phyloP scores from a whole-genome alignment of 768 basidiomycete genomes.

The Mrakia blollopis region DNA sequence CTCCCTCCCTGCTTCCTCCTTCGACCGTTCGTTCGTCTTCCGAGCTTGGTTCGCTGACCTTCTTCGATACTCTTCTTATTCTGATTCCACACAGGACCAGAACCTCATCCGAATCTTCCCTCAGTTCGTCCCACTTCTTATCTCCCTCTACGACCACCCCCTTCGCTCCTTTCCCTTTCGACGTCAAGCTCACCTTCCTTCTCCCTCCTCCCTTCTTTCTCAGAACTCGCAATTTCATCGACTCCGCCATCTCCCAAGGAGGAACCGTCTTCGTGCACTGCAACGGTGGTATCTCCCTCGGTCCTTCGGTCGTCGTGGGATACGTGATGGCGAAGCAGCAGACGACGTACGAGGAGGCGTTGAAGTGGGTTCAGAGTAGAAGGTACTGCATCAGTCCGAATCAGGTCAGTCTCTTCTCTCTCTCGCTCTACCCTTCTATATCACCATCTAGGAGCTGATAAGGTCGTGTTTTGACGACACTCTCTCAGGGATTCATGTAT shows the following conservation, averaged over 20 bases:
- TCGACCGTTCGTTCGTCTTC: neutral
- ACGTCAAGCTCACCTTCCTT: neutral
- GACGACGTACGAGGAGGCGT: slow-evolving; percentile 78
- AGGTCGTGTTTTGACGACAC: too few relatives aligned
- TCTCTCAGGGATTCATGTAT: slow-evolving; percentile 60
- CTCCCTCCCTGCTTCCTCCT: neutral
- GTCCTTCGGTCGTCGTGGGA: slow-evolving; percentile 86
- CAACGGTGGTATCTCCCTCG: slow-evolving; percentile 86
- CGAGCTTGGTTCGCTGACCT: too few relatives aligned
- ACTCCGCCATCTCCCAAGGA: slow-evolving; percentile 58
- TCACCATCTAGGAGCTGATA: neutral
- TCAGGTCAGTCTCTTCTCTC: slow-evolving; percentile 48
- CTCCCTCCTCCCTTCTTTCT: neutral
- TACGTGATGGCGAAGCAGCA: slow-evolving; percentile 83
- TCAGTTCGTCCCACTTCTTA: slow-evolving; percentile 51
- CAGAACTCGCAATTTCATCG: slow-evolving; percentile 50
- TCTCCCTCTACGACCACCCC: too few relatives aligned
- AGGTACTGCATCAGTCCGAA: slow-evolving; percentile 92
- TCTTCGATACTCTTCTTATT: neutral
- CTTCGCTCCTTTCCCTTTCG: neutral
- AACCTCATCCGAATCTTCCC: slow-evolving; percentile 89
- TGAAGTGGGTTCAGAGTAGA: slow-evolving; percentile 81
- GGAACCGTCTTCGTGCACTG: slow-evolving; percentile 84
- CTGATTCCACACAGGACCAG: slow-evolving; percentile 58
- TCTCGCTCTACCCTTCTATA: neutral